A percentile compares a stretch with the other conserved stretches of the same genome.
Evolutionary conservation across 768 basidiomycete species (phyloP).

Genomic region (Boletus pseudo-olivaceus): DNA sequence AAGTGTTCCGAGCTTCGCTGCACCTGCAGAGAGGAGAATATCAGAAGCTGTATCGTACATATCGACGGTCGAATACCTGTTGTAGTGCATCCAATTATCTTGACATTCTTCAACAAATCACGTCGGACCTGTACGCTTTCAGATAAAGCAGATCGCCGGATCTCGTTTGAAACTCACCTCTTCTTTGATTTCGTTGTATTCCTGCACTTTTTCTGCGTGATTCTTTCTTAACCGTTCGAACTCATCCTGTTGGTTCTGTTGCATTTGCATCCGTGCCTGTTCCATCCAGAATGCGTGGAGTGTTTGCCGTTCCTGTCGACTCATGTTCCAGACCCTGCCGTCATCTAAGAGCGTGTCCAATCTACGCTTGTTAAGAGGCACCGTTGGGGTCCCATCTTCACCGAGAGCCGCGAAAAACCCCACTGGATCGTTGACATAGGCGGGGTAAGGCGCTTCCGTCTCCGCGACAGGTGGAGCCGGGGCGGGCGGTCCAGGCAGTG

Average conservation of each 20-base stretch:
- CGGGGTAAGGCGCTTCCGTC: background rate
- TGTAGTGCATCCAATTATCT: conserved; percentile 76
- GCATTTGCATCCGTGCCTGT: conserved; percentile 34
- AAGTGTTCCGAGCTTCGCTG: conserved; percentile 60
- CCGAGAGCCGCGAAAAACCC: conserved; percentile 41
- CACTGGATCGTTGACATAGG: conserved; percentile 24
- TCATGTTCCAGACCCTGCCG: conserved; percentile 53
- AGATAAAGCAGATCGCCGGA: background rate
- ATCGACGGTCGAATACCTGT: conserved; percentile 45
- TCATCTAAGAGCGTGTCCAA: conserved; percentile 36
- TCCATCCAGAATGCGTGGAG: conserved; percentile 48
- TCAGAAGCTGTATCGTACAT: background rate
- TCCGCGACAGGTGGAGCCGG: background rate
- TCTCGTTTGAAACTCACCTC: conserved; percentile 40
- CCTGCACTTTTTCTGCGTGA: conserved; percentile 38
- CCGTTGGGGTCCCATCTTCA: conserved; percentile 31
- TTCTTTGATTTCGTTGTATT: conserved; percentile 42
- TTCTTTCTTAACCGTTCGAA: conserved; percentile 41
- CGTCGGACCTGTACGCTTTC: conserved; percentile 45
- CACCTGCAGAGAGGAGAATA: conserved; percentile 40
- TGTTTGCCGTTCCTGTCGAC: conserved; percentile 42
- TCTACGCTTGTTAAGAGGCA: conserved; percentile 37
- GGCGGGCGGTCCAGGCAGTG: background rate
- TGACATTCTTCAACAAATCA: conserved; percentile 47
- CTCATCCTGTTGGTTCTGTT: conserved; percentile 33